These are phyloP conservation scores for Cercospora zeina DNA, from an alignment of 2,329 filamentous ascomycete species.

Conservation along the genomic window DNA sequence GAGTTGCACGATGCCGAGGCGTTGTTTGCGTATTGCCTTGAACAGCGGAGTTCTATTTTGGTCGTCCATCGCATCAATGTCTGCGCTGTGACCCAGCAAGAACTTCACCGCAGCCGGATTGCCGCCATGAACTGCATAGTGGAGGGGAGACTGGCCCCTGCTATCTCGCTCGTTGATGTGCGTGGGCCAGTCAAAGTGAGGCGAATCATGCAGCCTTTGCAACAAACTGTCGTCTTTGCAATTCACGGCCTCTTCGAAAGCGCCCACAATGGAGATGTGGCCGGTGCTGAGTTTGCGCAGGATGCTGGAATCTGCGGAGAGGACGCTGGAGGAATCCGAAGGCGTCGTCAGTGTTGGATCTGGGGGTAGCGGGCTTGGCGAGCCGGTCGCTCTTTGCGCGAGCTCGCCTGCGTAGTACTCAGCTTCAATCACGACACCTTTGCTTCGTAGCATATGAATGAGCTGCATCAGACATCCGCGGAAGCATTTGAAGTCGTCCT, in stretches of 20 bases:
- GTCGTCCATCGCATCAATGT: conserved; percentile 2
- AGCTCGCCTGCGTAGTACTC: not conserved
- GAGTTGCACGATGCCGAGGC: not conserved
- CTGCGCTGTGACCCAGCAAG: not conserved
- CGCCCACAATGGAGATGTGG: not conserved
- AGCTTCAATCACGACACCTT: not conserved
- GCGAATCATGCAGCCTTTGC: not conserved
- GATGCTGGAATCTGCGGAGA: conserved; percentile 1
- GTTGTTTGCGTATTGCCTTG: not conserved
- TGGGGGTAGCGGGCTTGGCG: not conserved
- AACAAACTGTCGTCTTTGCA: not conserved
- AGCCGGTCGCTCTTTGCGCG: not conserved
- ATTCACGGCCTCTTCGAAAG: conserved; percentile 2
- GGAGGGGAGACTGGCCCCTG: not conserved
- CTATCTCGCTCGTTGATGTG: conserved; percentile 1
- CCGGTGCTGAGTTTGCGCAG: not conserved
- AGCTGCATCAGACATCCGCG: conserved; percentile 6
- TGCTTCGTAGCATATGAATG: conserved; percentile 2
- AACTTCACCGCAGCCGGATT: not conserved
- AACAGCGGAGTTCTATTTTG: not conserved
- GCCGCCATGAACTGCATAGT: not conserved
- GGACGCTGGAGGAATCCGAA: not conserved
- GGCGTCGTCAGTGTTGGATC: not conserved
- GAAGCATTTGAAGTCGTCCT: conserved; percentile 8
- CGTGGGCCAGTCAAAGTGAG: not conserved